Conservation (phyloP, 768 basidiomycete species). For the Hypholoma sublateritium region DNA sequence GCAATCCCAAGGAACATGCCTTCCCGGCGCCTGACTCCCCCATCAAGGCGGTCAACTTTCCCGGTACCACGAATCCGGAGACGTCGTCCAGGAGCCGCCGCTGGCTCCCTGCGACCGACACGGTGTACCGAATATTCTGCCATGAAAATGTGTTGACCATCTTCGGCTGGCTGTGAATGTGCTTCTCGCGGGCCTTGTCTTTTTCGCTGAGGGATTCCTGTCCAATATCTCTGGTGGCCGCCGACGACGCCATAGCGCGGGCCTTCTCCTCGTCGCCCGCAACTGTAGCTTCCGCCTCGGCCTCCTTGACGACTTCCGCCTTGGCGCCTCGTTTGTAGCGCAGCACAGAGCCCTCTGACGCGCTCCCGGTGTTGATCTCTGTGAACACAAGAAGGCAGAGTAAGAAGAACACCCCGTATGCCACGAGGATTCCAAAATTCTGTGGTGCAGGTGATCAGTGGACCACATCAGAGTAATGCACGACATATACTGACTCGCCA, state of each 20-base stretch:
- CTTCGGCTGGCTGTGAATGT: slow-evolving; percentile 40
- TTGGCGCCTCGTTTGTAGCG: slow-evolving; percentile 67
- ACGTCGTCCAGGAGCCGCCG: slow-evolving; percentile 66
- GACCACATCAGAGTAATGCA: neutral
- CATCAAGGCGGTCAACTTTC: slow-evolving; percentile 80
- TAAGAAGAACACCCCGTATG: slow-evolving; percentile 64
- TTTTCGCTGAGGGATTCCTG: slow-evolving; percentile 10
- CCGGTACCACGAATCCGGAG: slow-evolving; percentile 79
- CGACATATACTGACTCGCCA: slow-evolving; percentile 39
- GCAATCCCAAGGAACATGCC: slow-evolving; percentile 31
- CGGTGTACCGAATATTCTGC: slow-evolving; percentile 67
- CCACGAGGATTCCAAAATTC: slow-evolving; percentile 71
- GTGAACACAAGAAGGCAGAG: slow-evolving; percentile 56
- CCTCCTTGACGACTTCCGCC: slow-evolving; percentile 24
- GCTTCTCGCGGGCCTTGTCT: slow-evolving; percentile 18
- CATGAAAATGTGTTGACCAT: slow-evolving; percentile 76
- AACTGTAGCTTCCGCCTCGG: slow-evolving; percentile 24
- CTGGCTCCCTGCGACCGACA: slow-evolving; percentile 48
- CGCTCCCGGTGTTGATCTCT: slow-evolving; percentile 45
- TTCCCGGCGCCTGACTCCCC: slow-evolving; percentile 53
- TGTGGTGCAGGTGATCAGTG: slow-evolving; percentile 20
- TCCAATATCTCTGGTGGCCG: slow-evolving; percentile 9
- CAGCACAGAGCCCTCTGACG: slow-evolving; percentile 40
- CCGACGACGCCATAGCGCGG: neutral
- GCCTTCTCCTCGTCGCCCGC: slow-evolving; percentile 36